Evolutionary conservation across 2,329 filamentous ascomycete genomes (phyloP).

Genomic region (Exophiala spinifera): DNA sequence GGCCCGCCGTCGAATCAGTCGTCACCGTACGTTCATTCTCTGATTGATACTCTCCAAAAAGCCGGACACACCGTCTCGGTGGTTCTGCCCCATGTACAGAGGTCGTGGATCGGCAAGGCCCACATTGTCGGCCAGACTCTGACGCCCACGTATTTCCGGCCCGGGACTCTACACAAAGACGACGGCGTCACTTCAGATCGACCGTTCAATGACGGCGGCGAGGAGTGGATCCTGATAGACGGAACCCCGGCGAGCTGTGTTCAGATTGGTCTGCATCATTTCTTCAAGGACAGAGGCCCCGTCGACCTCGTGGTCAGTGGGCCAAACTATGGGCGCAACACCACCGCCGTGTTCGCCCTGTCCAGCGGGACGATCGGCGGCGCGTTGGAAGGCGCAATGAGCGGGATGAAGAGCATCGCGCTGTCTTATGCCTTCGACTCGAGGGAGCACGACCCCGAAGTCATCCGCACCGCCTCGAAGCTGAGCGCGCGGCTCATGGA

Average conservation of each 20-base stretch:
- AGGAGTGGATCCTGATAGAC: conserved; percentile 80
- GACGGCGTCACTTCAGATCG: conserved; percentile 66
- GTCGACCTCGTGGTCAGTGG: conserved; percentile 75
- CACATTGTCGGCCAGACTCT: conserved; percentile 90
- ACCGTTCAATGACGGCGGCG: conserved; percentile 52
- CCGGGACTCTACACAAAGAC: conserved; percentile 57
- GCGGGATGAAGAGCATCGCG: conserved; percentile 69
- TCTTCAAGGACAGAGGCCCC: conserved; percentile 68
- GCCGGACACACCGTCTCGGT: conserved; percentile 87
- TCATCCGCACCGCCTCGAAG: conserved; percentile 73
- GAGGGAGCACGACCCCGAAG: conserved; percentile 73
- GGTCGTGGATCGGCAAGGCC: conserved; percentile 98
- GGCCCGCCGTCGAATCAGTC: conserved; percentile 74
- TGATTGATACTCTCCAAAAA: conserved; percentile 65
- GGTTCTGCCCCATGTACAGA: conserved; percentile 83
- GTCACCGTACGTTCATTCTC: conserved; percentile 74
- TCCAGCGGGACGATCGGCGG: conserved; percentile 75
- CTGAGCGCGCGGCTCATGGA: conserved; percentile 76
- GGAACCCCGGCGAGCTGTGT: conserved; percentile 78
- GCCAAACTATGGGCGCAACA: conserved; percentile 81
- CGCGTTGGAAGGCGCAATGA: conserved; percentile 73
- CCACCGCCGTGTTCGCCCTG: conserved; percentile 73
- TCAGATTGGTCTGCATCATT: conserved; percentile 78
- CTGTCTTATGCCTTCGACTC: conserved; percentile 88
- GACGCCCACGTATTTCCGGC: conserved; percentile 79